Evolutionary conservation across 2,329 filamentous ascomycete genomes (phyloP).

Genomic region (Erysiphe pulchra): DNA sequence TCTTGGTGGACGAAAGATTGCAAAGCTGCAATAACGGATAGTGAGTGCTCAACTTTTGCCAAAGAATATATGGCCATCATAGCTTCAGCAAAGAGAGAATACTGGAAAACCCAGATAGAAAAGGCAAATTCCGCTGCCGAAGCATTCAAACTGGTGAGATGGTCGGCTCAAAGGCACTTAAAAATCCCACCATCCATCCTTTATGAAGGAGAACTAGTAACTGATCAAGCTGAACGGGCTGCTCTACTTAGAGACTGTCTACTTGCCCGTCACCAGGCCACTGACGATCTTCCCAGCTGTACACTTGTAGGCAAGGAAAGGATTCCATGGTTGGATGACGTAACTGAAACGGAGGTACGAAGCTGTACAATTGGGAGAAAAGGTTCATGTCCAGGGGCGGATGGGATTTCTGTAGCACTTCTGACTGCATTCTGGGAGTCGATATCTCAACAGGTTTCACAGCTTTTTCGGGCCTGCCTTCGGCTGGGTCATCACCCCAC

Average conservation of each 20-base stretch:
- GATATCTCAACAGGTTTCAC: neutral
- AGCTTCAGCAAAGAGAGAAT: neutral
- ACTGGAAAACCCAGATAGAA: neutral
- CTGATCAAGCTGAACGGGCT: neutral
- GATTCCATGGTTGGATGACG: neutral
- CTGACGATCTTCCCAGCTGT: neutral
- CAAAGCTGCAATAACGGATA: neutral
- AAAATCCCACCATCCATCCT: neutral
- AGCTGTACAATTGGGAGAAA: neutral
- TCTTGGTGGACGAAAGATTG: neutral
- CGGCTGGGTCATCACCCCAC: neutral
- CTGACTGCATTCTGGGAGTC: neutral
- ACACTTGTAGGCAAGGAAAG: neutral
- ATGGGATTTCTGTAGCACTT: neutral
- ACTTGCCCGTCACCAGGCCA: neutral
- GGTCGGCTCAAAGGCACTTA: neutral
- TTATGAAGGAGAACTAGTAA: neutral
- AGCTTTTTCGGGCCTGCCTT: neutral
- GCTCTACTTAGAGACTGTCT: neutral
- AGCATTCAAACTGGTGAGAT: neutral
- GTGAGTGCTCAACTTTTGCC: neutral
- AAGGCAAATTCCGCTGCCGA: neutral
- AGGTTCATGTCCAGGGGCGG: neutral
- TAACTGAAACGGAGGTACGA: neutral
- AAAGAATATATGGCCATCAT: neutral